Evolutionary conservation across 2,329 filamentous ascomycete species (phyloP).

Genomic region (Penicillium sclerotiorum): DNA sequence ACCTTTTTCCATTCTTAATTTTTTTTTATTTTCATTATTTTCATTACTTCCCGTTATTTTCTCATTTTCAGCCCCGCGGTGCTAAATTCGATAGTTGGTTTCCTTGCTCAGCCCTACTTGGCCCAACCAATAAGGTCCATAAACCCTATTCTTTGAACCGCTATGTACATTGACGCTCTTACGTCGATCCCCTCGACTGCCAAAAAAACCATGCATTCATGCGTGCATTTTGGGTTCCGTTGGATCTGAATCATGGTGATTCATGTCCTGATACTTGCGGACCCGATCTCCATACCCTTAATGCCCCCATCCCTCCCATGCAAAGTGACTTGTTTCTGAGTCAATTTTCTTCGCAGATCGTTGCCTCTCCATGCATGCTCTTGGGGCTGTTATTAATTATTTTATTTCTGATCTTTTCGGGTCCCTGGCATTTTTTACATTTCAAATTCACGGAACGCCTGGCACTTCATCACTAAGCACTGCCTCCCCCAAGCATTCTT

Average conservation of each 20-base stretch:
- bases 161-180: not conserved
- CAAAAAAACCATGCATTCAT: constrained; percentile 10
- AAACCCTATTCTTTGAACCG: not conserved
- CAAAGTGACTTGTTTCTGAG: constrained; percentile 7
- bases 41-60: not conserved
- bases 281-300: no score
- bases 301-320: no score
- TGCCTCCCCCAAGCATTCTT: constrained; percentile 15
- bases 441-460: constrained; percentile 17
- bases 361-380: not conserved
- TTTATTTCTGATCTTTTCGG: not conserved
- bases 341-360: constrained; percentile 10
- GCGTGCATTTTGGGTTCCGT: constrained; percentile 2
- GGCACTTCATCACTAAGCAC: constrained; percentile 16
- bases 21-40: not conserved
- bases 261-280: constrained; percentile 1
- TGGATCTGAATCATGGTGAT: constrained; percentile 17
- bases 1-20: not conserved
- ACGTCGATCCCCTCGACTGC: constrained; percentile 14
- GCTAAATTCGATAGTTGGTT: not conserved
- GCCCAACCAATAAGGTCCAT: constrained; percentile 2
- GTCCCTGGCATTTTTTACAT: not conserved
- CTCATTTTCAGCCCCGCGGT: constrained; percentile 1
- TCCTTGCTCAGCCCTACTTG: constrained; percentile 18
- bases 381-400: not conserved